Base-by-base conservation (phyloP, 2,329 filamentous ascomycete genomes). In the Clonostachys rosea region DNA sequence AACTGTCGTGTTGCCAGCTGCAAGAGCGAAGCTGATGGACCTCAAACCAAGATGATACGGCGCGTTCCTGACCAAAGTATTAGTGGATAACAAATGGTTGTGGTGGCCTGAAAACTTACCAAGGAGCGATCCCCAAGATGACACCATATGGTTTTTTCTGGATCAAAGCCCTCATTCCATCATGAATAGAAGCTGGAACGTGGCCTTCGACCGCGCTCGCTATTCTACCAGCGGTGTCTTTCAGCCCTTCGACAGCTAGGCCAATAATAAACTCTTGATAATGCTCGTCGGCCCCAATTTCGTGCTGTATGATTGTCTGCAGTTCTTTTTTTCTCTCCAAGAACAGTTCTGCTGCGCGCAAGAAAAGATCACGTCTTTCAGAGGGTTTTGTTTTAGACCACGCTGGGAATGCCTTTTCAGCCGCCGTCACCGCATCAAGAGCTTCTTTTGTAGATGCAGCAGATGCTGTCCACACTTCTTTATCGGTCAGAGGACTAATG, bases 111-210 rank as follows among this genome's bases (percentile, higher is more conserved):
- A 56, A 71, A 8, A 24, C 24, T 24, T 24, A 91, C 89, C 90
- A 95, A 10, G 90, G 88, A 3, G 86, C 87, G 62, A 95, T 90
- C 4, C 81, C 84, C 33, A 95, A 69, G 14, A 91, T 75, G 8
- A 94, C 89, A 2, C 90, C 90, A 56, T 81, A 90, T 0, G 90
- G 89, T 64, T 91, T 87, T 59, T 83, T 85, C 52, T 84, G 66
- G 5, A 95, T 68, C 53, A 94, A 70, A 0, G 83, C 87, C 17
- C 50, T 72, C 20, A 59, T 55, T 30, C 54, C 51, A 4, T 63
- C 55, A 35, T 66, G 59, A 33, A 49, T 50, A 4, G 61, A 55
- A 42, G 72, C 66, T 24, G 34, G 36, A 73, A 64, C 7, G 58
- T 61, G 6, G 68, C 73, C 47, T 62, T 56, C 10, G 73, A 44